phyloP scores from a whole-genome alignment of 2,329 filamentous ascomycete species.

The Aspergillus neotritici region DNA sequence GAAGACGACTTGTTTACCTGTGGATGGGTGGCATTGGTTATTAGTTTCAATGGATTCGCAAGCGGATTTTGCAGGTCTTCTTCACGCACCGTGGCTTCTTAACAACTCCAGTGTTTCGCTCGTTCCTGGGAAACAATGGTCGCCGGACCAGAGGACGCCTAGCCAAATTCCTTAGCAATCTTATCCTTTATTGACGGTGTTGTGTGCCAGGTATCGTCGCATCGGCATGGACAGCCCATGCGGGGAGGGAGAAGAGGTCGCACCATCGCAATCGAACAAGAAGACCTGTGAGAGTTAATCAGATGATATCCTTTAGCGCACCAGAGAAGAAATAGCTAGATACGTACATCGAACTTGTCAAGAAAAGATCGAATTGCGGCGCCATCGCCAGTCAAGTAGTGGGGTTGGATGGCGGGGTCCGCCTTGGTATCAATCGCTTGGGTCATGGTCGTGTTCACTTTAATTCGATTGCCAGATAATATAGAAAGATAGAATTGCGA shows the following conservation, averaged over 20 bases:
- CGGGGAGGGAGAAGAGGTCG: slow-evolving; percentile 17
- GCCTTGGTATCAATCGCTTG: slow-evolving; percentile 1
- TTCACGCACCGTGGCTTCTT: slow-evolving; percentile 63
- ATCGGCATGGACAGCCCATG: slow-evolving; percentile 3
- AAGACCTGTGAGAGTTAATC: slow-evolving; percentile 60
- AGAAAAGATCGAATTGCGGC: slow-evolving; percentile 76
- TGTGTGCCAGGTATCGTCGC: neutral
- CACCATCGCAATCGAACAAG: slow-evolving; percentile 95
- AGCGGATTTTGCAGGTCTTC: slow-evolving; percentile 5
- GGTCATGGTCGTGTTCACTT: neutral
- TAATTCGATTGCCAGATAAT: neutral
- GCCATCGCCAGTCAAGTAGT: slow-evolving; percentile 72
- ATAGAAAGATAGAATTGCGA: neutral
- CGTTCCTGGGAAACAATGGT: slow-evolving; percentile 78
- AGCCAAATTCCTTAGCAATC: slow-evolving; percentile 29
- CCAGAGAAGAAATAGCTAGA: neutral
- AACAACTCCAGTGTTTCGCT: slow-evolving; percentile 81
- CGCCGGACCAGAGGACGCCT: slow-evolving; percentile 96
- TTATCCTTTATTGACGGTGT: slow-evolving; percentile 29
- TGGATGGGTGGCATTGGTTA: neutral
- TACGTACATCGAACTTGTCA: slow-evolving; percentile 81
- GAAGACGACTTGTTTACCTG: slow-evolving; percentile 88
- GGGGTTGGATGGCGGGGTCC: slow-evolving; percentile 29
- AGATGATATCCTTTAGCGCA: neutral
- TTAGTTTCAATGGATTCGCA: neutral